phyloP scores from a whole-genome alignment of 768 basidiomycete genomes.

The Tubosaeta sp. region DNA sequence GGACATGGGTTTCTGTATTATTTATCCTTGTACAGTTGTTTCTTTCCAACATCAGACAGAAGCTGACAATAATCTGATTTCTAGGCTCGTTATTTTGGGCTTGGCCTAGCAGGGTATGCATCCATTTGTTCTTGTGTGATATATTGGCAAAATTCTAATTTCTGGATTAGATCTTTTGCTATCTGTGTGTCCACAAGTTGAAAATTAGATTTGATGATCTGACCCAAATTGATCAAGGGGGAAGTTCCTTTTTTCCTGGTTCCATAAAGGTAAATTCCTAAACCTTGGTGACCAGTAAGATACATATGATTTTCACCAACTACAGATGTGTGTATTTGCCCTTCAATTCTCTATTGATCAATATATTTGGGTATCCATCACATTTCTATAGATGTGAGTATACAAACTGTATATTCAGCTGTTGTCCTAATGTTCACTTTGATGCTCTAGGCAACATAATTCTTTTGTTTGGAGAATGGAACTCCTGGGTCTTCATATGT shows the following conservation, averaged over 20 bases:
- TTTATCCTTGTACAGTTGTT: not conserved
- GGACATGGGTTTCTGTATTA: not conserved
- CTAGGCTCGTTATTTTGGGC: too few species aligned
- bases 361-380: too few species aligned
- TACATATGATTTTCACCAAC: not conserved
- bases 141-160: too few species aligned
- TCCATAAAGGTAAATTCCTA: not conserved
- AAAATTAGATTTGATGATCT: not conserved
- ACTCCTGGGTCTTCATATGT: not conserved
- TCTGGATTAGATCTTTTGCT: too few species aligned
- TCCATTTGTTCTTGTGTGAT: not conserved
- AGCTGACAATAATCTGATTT: too few species aligned
- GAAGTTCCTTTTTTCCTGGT: not conserved
- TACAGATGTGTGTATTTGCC: not conserved
- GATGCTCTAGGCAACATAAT: not conserved
- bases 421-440: not conserved
- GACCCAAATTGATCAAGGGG: not conserved
- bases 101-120: too few species aligned
- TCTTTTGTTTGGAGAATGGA: not conserved
- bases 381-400: not conserved
- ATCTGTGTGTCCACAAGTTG: too few species aligned
- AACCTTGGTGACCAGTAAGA: too few species aligned
- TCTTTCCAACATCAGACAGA: too few species aligned
- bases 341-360: too few species aligned
- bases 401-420: too few species aligned